phyloP scores from a whole-genome alignment of 305 asterid genomes.

The Ilex paraguariensis region DNA sequence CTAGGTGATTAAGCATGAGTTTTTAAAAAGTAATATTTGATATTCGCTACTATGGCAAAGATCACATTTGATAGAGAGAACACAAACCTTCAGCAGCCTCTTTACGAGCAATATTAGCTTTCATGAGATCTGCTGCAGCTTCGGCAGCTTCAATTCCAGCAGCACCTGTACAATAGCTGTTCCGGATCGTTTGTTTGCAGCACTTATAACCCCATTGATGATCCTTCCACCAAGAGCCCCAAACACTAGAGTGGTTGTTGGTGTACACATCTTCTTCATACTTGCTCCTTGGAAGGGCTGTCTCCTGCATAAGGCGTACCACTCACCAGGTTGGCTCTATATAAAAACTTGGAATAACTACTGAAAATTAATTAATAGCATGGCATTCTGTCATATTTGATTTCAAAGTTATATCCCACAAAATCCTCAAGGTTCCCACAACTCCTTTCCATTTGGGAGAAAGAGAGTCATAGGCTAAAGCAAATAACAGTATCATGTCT shows the following conservation, averaged over 20 bases:
- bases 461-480: too few relatives aligned
- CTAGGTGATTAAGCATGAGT: too few relatives aligned
- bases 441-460: too few relatives aligned
- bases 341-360: too few relatives aligned
- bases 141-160: slow-evolving; percentile 99
- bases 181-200: slow-evolving; percentile 79
- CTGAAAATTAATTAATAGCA: too few relatives aligned
- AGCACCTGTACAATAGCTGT: slow-evolving; percentile 95
- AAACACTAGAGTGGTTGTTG: slow-evolving; percentile 83
- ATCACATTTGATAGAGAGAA: not conserved
- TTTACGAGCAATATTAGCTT: slow-evolving; percentile 88
- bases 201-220: slow-evolving; percentile 98
- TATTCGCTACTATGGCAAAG: too few relatives aligned
- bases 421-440: too few relatives aligned
- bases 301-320: slow-evolving; percentile 51
- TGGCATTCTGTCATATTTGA: too few relatives aligned
- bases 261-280: slow-evolving; percentile 81
- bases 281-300: slow-evolving; percentile 79
- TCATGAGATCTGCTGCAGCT: slow-evolving; percentile 89
- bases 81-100: slow-evolving; percentile 80
- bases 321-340: slow-evolving; percentile 11
- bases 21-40: too few relatives aligned
- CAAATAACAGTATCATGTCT: too few relatives aligned
- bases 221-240: slow-evolving; percentile 99
- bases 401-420: too few relatives aligned